Conservation (phyloP, 768 basidiomycete species). For the Termitomyces sp. region DNA sequence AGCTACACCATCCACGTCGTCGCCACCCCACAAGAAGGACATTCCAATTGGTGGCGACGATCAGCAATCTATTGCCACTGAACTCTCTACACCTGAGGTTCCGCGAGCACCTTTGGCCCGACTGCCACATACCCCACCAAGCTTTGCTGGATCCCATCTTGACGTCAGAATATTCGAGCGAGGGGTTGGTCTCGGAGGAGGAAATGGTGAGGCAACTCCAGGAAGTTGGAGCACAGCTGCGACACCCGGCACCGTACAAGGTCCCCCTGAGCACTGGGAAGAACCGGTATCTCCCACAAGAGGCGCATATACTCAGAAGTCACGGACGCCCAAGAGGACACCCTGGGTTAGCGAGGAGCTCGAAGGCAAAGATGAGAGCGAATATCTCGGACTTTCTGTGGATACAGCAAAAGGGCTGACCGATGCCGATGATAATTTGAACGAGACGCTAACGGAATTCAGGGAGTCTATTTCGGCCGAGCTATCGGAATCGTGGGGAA, state of each 20-base stretch:
- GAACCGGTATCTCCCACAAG: conserved; percentile 13
- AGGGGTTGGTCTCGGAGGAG: conserved; percentile 9
- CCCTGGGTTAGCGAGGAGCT: conserved; percentile 43
- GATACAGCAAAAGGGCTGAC: background rate
- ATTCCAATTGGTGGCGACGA: conserved; percentile 14
- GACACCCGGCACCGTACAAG: conserved; percentile 54
- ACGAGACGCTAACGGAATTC: background rate
- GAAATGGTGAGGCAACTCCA: conserved; percentile 38
- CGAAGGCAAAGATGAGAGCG: conserved; percentile 24
- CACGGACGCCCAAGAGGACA: conserved; percentile 18
- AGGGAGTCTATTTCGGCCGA: background rate
- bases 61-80: conserved; percentile 22
- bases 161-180: conserved; percentile 16
- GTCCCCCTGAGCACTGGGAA: conserved; percentile 17
- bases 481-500: background rate
- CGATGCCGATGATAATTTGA: too few relatives aligned
- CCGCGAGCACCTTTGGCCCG: background rate
- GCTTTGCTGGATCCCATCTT: conserved; percentile 7
- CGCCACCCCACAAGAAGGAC: conserved; percentile 3
- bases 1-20: conserved; percentile 11
- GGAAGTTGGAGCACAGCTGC: conserved; percentile 75
- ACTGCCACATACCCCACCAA: conserved; percentile 16
- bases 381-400: background rate
- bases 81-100: conserved; percentile 25
- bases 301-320: conserved; percentile 11